A percentile compares a stretch with the other conserved stretches of the same genome.
Evolutionary conservation across 2,329 filamentous ascomycete genomes (phyloP).

Genomic region (Fusarium sp.): DNA sequence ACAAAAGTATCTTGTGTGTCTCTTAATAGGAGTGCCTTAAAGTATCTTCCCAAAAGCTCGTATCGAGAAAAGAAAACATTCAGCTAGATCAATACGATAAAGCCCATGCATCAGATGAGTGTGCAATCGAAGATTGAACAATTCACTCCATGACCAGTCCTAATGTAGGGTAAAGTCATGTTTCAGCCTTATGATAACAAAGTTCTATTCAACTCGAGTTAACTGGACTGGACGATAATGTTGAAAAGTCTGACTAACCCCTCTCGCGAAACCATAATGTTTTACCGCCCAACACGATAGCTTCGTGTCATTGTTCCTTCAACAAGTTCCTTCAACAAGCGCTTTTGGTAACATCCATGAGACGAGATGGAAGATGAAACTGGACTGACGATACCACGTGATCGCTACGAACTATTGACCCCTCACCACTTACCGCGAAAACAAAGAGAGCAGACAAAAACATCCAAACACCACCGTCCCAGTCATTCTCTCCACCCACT

Average conservation of each 20-base stretch:
- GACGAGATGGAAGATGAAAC: not conserved
- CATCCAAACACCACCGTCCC: conserved; percentile 50
- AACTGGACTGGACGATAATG: not conserved
- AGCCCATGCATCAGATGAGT: too few relatives aligned
- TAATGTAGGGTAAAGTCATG: not conserved
- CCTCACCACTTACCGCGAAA: conserved; percentile 28
- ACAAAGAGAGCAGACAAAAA: conserved; percentile 51
- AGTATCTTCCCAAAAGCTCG: too few relatives aligned
- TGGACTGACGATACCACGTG: conserved; percentile 36
- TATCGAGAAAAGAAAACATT: too few relatives aligned
- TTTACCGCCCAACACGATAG: not conserved
- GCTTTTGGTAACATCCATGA: not conserved
- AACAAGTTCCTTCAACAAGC: not conserved
- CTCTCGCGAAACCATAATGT: not conserved
- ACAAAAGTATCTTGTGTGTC: too few relatives aligned
- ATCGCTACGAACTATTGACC: conserved; percentile 41
- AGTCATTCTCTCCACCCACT: conserved; percentile 47
- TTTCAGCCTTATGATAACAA: conserved; percentile 3
- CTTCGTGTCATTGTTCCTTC: not conserved
- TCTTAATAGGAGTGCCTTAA: too few relatives aligned
- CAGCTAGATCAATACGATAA: too few relatives aligned
- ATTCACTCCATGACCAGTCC: too few relatives aligned
- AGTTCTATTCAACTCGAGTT: not conserved
- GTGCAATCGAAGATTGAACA: too few relatives aligned
- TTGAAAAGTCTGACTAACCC: not conserved